Base-by-base conservation (phyloP, 2,329 filamentous ascomycete species). In the Canariomyces notabilis region DNA sequence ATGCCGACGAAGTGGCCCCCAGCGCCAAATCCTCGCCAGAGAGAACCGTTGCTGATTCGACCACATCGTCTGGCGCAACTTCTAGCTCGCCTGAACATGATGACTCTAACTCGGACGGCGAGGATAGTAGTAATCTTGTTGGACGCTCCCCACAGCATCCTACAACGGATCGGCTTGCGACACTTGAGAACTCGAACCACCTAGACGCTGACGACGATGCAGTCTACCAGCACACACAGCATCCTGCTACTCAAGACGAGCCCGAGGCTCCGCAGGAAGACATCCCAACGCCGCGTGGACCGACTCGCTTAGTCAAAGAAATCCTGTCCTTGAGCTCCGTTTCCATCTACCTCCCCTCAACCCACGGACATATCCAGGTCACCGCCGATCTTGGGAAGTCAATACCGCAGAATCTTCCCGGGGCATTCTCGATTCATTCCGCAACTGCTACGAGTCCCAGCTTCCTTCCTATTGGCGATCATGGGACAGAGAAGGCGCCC, bases 371-470 rank as follows among this genome's bases (percentile, higher is more conserved):
- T 37, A 57, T 72, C 20, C 61, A 71, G 18, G 57, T 71, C 6
- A 55, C 64, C 12, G 50, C 44, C 19, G 47, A 57, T 7, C 47
- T 72, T 31, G 58, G 59, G 0, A 63, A 58, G 31, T 75, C 72
- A 2, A 51, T 68, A 9, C 69, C 69, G n/a, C 71, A 73, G 0
- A 70, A 80, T 56, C 60, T 82, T 3, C 80, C 80, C 1, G 82
- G 80, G 1, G 73, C 80, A 2, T 84, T 84, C 59, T 84, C 80
- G 0, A 64, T 77, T 2, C 63, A 74, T 46, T 57, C 60, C 4
- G 31, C 48, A 12, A 23, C 42, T 18, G 33, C 52, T 7, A 15
- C 64, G 69, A 59, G 60, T 51, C 43, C 63, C 50, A 36, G 44
- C 52, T 8, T 61, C 58, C 51, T 42, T 51, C 37, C 58, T 29